phyloP scores from a whole-genome alignment of 345 rosid genomes.

The Linum trigynum region DNA sequence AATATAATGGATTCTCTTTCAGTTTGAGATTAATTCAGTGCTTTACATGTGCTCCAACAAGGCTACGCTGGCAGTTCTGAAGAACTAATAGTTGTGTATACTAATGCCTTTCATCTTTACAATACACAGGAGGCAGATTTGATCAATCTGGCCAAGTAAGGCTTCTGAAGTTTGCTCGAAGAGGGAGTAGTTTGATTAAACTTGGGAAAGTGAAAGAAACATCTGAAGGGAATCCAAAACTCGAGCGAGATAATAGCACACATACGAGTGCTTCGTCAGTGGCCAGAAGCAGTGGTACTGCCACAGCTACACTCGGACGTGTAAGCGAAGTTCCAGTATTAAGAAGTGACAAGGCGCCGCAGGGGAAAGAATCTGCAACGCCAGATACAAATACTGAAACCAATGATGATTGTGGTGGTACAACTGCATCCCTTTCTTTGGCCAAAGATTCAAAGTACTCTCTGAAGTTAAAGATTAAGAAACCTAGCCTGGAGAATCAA shows the following conservation, averaged over 20 bases:
- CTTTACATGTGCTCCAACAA: too few species aligned
- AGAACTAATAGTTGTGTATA: neutral
- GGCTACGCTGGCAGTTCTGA: neutral
- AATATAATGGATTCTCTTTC: conserved; percentile 15
- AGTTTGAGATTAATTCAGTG: conserved; percentile 4
- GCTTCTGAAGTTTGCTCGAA: conserved; percentile 34
- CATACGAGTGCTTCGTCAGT: too few species aligned
- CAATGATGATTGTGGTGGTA: conserved; percentile 40
- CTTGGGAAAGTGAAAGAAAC: conserved; percentile 50
- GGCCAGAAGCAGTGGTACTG: conserved; percentile 6
- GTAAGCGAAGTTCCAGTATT: conserved; percentile 25
- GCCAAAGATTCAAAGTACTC: conserved; percentile 65
- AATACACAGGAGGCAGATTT: conserved; percentile 37
- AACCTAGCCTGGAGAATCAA: conserved; percentile 52
- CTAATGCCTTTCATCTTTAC: conserved; percentile 1
- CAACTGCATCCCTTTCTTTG: conserved; percentile 36
- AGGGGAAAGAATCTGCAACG: conserved; percentile 34
- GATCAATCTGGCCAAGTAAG: conserved; percentile 26
- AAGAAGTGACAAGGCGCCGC: conserved; percentile 24
- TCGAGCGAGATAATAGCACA: conserved; percentile 16
- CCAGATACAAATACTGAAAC: conserved; percentile 32
- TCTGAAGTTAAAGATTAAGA: conserved; percentile 78
- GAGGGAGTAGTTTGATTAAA: conserved; percentile 45
- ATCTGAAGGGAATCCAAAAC: conserved; percentile 31
- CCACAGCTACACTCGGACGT: conserved; percentile 29